These are phyloP conservation scores for Phaeophleospora eucalypticola DNA, from an alignment of 2,329 filamentous ascomycete species.

Conservation along the genomic window DNA sequence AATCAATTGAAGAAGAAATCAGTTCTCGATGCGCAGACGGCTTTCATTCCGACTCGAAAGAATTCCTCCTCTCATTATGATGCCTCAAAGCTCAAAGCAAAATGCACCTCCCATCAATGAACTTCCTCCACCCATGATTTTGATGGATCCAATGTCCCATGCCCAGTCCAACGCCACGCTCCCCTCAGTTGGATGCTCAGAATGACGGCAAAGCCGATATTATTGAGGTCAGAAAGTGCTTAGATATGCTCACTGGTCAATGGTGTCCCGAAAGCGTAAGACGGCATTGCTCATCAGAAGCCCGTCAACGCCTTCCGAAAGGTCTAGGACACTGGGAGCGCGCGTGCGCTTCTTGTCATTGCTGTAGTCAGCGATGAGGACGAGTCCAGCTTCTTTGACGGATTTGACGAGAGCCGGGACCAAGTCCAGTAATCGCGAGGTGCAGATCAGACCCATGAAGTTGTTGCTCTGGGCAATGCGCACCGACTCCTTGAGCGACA, in stretches of 20 bases:
- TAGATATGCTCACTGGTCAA: constrained; percentile 52
- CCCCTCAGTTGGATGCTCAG: background rate
- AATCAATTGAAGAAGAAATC: background rate
- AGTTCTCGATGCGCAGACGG: too few species aligned
- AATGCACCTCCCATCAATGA: too few species aligned
- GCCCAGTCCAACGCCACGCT: background rate
- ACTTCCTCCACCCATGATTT: background rate
- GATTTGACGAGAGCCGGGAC: constrained; percentile 88
- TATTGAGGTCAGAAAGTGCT: too few species aligned
- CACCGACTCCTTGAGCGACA: constrained; percentile 91
- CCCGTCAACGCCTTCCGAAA: constrained; percentile 82
- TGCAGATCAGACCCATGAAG: constrained; percentile 95
- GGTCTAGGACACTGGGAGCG: constrained; percentile 48
- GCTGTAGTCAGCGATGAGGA: constrained; percentile 80
- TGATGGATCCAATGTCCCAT: background rate
- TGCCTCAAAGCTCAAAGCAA: too few species aligned
- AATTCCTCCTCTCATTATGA: too few species aligned
- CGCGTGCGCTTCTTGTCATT: constrained; percentile 33
- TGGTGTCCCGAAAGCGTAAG: constrained; percentile 86
- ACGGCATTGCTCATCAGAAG: constrained; percentile 81
- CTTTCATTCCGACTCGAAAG: too few species aligned
- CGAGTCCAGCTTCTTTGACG: constrained; percentile 89
- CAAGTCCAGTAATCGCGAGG: constrained; percentile 80
- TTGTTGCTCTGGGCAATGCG: constrained; percentile 93
- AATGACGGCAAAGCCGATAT: too few species aligned